Evolutionary conservation across 202 grass and related monocot genomes (phyloP).

Genomic region (Zoysia matrella): DNA sequence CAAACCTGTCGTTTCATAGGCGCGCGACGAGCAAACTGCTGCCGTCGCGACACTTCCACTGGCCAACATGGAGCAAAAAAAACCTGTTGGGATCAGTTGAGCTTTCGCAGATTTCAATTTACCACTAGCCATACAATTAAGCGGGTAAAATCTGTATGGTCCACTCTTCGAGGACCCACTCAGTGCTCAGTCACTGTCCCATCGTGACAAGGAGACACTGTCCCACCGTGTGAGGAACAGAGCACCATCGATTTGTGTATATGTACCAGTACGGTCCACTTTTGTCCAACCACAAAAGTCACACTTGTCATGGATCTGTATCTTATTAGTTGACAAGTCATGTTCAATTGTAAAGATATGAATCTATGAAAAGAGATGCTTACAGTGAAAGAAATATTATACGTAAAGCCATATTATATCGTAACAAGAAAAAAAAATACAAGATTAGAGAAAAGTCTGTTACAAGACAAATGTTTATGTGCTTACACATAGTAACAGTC

Average conservation of each 20-base stretch:
- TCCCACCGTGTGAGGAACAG: not conserved
- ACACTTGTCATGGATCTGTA: not conserved
- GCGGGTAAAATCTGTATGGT: too few relatives aligned
- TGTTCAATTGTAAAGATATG: not conserved
- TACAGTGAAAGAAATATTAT: not conserved
- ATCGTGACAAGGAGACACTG: too few relatives aligned
- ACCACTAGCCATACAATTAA: too few relatives aligned
- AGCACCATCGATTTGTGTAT: not conserved
- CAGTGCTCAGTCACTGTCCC: too few relatives aligned
- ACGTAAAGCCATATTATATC: not conserved
- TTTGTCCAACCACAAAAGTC: not conserved
- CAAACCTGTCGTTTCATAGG: not conserved
- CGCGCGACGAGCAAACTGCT: too few relatives aligned
- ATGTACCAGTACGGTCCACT: not conserved
- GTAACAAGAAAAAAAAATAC: not conserved
- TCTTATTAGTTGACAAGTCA: too few relatives aligned
- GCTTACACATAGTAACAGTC: not conserved
- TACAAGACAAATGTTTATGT: not conserved
- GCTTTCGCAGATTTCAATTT: not conserved
- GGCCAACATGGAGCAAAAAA: not conserved
- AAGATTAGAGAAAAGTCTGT: not conserved
- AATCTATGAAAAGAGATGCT: not conserved
- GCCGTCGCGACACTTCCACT: not conserved
- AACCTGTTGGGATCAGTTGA: too few relatives aligned
- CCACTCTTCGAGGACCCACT: too few relatives aligned